Evolutionary conservation across 306 rosid genomes (phyloP).

Genomic region (Prunus padus): DNA sequence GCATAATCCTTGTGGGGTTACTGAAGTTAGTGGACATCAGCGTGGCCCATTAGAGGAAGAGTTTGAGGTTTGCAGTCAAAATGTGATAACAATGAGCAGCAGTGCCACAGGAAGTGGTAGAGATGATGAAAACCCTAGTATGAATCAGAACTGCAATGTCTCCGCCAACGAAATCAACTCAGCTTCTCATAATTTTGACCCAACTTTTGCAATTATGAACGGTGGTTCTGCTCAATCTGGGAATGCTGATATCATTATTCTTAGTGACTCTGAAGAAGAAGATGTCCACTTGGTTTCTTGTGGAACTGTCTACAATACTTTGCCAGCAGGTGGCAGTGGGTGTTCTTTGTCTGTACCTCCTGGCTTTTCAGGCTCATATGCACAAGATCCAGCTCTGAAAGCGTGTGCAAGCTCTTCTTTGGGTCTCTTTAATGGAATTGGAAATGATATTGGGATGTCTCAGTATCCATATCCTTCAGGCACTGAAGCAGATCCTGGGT

Average conservation of each 20-base stretch:
- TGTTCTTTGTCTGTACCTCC: constrained; percentile 3
- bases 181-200: background rate
- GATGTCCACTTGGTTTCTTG: constrained; percentile 12
- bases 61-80: constrained; percentile 9
- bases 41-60: background rate
- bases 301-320: constrained; percentile 4
- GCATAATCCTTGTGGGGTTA: background rate
- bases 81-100: constrained; percentile 25
- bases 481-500: constrained; percentile 12
- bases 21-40: constrained; percentile 7
- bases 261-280: constrained; percentile 27
- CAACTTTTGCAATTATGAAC: constrained; percentile 4
- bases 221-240: constrained; percentile 6
- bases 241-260: constrained; percentile 13
- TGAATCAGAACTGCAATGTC: constrained; percentile 9
- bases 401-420: constrained; percentile 4
- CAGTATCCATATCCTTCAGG: constrained; percentile 1
- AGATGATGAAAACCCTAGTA: constrained; percentile 5
- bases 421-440: constrained; percentile 11
- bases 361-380: constrained; percentile 13
- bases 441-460: constrained; percentile 12
- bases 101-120: constrained; percentile 11
- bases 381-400: background rate
- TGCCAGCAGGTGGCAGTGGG: background rate
- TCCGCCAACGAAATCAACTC: constrained; percentile 11